Percentiles rank a stretch among this genome's conserved stretches.
Conservation (phyloP, 495 filamentous ascomycete species). For the Mytilinidion resinicola region DNA sequence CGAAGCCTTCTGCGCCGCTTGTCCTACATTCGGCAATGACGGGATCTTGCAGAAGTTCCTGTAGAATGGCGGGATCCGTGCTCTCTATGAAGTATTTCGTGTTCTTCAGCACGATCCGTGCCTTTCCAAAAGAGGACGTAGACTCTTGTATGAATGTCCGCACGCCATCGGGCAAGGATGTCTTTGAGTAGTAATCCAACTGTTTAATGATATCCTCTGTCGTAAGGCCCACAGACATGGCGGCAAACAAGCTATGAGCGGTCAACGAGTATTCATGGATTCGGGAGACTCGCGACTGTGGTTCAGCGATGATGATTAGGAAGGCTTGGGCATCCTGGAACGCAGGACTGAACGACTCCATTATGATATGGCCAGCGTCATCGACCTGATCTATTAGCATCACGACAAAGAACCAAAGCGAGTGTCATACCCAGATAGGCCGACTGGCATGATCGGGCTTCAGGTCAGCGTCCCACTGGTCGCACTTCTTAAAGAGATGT, state of each 20-base stretch:
- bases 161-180: constrained; percentile 70
- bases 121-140: constrained; percentile 88
- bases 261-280: constrained; percentile 93
- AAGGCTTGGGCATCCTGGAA: constrained; percentile 87
- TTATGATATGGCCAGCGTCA: constrained; percentile 70
- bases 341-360: constrained; percentile 91
- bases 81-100: constrained; percentile 93
- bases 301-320: constrained; percentile 91
- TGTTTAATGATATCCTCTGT: constrained; percentile 85
- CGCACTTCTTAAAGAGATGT: constrained; percentile 57
- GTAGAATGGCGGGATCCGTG: constrained; percentile 74
- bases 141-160: constrained; percentile 72
- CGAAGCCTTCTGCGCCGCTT: constrained; percentile 63
- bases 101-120: constrained; percentile 89
- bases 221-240: constrained; percentile 82
- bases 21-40: constrained; percentile 59
- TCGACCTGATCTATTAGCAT: constrained; percentile 45
- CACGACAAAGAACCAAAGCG: neutral
- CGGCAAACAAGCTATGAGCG: constrained; percentile 86
- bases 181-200: constrained; percentile 82
- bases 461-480: constrained; percentile 72
- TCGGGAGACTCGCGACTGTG: constrained; percentile 75
- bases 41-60: constrained; percentile 69
- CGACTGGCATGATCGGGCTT: constrained; percentile 85
- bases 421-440: constrained; percentile 65